Evolutionary conservation across 1,284 basidiomycete genomes (phyloP).

Genomic region (Ustilago tritici): DNA sequence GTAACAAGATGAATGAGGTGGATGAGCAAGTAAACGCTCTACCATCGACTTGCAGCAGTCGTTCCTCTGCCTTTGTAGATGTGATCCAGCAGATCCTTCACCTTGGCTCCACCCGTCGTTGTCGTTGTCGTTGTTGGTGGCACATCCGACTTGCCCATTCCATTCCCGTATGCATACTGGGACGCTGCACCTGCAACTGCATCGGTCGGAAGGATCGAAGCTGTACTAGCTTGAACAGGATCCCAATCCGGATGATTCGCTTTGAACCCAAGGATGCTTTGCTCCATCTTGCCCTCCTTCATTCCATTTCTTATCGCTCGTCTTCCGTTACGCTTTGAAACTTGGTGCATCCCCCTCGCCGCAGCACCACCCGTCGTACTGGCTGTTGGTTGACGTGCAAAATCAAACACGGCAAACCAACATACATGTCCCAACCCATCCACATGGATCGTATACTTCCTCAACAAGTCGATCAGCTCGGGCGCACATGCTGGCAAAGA

Average conservation of each 20-base stretch:
- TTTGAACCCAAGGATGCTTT: constrained; percentile 91
- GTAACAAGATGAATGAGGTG: too few relatives aligned
- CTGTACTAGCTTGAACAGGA: constrained; percentile 75
- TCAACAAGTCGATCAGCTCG: constrained; percentile 63
- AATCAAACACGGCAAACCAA: constrained; percentile 97
- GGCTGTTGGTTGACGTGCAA: constrained; percentile 75
- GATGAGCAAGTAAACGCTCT: neutral
- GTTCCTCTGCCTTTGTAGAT: constrained; percentile 41
- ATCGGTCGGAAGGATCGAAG: constrained; percentile 9
- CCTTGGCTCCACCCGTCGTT: constrained; percentile 31
- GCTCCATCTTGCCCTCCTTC: constrained; percentile 79
- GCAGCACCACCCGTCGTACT: constrained; percentile 72
- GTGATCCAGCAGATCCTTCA: constrained; percentile 49
- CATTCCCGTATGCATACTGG: constrained; percentile 11
- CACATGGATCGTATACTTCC: constrained; percentile 89
- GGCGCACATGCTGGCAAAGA: constrained; percentile 88
- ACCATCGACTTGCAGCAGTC: constrained; percentile 34
- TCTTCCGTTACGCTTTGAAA: neutral
- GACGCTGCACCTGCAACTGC: neutral
- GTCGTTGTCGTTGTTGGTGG: neutral
- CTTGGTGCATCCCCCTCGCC: constrained; percentile 25
- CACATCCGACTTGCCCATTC: constrained; percentile 13
- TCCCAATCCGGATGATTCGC: constrained; percentile 95
- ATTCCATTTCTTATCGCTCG: constrained; percentile 68
- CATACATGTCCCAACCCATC: constrained; percentile 96